Base-by-base conservation (phyloP, 306 rosid genomes). In the Citrullus amarus region DNA sequence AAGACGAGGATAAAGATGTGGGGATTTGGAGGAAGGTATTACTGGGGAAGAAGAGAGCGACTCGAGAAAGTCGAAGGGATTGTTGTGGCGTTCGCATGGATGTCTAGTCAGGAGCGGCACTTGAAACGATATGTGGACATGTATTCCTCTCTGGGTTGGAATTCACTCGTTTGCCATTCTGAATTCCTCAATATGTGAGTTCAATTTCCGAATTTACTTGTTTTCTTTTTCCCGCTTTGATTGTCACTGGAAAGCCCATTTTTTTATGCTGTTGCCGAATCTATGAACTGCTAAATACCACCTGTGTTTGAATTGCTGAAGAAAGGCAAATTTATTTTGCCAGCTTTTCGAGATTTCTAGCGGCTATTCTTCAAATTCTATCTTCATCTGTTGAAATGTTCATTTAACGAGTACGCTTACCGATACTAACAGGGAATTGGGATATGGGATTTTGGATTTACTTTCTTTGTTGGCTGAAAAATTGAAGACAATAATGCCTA, bases 11-110 rank as follows among this genome's bases (percentile, higher is more conserved):
- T 80, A 69, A 75, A 73, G 85, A 92, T 94, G 98, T 93, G 96
- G 98, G 98, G 98, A 56, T 89, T 92, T 75, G 98, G 97, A 32
- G 96, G 97, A 48, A 82, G 89, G 76, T 92, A 82, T 81, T 90
- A 88, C 58, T 94, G 98, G 98, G 97, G 92, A 62, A 88, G 92
- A 78, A 92, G 88, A 79, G 83, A 90, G 56, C 71, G 56, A 61
- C 60, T 41, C 32, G 92, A 80, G 80, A 85, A 85, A 78, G 82
- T 82, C 4, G 90, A 90, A 68, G 97, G 98, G 56, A 89, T 92
- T 70, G 94, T 94, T 20, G 94, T 92, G 79, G 80, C 89, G 79
- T 94, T 94, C 72, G 92, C 93, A 34, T 94, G 96, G 98, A 89
- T 92, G 96, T 92, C 94, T 8, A 90, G 97, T 83, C 91, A 94